These are phyloP conservation scores for Halenospora varia DNA, from an alignment of 495 filamentous ascomycete genomes.

Conservation along the genomic window DNA sequence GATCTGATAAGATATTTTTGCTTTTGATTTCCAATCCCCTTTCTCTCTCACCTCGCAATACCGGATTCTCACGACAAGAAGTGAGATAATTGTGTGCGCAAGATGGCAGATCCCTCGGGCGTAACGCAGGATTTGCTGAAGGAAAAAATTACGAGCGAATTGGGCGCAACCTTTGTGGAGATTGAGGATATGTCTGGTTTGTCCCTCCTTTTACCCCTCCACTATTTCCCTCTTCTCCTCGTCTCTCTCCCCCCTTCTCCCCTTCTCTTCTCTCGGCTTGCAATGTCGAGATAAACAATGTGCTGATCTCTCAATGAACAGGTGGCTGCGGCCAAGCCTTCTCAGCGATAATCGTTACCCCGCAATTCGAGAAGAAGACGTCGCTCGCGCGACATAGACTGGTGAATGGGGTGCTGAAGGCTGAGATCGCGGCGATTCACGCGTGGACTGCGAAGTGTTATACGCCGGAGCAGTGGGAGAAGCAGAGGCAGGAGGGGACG, in stretches of 20 bases:
- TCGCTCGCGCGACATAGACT: constrained; percentile 84
- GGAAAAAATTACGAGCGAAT: constrained; percentile 69
- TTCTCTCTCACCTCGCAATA: constrained; percentile 22
- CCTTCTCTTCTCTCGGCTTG: no score
- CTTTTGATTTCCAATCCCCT: constrained; percentile 10
- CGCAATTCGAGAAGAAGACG: constrained; percentile 80
- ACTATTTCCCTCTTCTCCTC: no score
- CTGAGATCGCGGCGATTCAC: constrained; percentile 93
- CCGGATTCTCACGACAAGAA: no score
- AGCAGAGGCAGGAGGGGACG: constrained; percentile 44
- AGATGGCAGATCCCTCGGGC: constrained; percentile 50
- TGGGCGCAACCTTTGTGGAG: constrained; percentile 84
- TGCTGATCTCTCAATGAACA: constrained; percentile 32
- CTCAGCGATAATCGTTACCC: constrained; percentile 86
- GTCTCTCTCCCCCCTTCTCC: no score
- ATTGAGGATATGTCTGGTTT: constrained; percentile 92
- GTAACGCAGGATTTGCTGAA: constrained; percentile 69
- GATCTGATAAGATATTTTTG: neutral
- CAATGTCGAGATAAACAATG: no score
- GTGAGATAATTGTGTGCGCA: no score
- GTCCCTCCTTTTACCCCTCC: constrained; percentile 12
- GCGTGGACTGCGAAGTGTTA: constrained; percentile 98
- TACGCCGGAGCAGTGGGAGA: constrained; percentile 91
- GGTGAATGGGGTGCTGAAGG: constrained; percentile 82
- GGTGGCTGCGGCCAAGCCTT: constrained; percentile 96